Evolutionary conservation across 2,329 filamentous ascomycete genomes (phyloP).

Genomic region (Geoglossum cookeanum): DNA sequence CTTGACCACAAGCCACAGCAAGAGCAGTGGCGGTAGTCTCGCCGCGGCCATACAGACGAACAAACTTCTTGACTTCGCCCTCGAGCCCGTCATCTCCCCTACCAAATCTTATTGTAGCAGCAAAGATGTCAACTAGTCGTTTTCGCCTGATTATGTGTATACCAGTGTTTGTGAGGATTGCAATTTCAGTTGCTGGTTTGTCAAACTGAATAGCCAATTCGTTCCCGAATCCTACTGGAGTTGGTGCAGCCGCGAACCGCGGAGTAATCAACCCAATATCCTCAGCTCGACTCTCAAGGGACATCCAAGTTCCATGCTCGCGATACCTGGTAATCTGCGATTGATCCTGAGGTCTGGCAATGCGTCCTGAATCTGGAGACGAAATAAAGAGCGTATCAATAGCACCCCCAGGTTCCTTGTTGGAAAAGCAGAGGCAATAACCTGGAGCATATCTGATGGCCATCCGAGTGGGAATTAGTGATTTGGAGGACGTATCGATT

Average conservation of each 20-base stretch:
- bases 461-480: slow-evolving; percentile 19
- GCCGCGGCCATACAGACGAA: slow-evolving; percentile 65
- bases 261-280: slow-evolving; percentile 60
- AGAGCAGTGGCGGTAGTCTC: slow-evolving; percentile 83
- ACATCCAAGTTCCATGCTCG: slow-evolving; percentile 66
- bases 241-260: slow-evolving; percentile 47
- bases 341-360: slow-evolving; percentile 38
- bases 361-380: slow-evolving; percentile 72
- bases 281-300: slow-evolving; percentile 53
- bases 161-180: slow-evolving; percentile 77
- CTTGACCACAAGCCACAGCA: slow-evolving; percentile 88
- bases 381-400: slow-evolving; percentile 62
- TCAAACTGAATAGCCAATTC: slow-evolving; percentile 96
- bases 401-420: slow-evolving; percentile 37
- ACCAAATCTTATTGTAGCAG: slow-evolving; percentile 54
- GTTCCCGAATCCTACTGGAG: slow-evolving; percentile 72
- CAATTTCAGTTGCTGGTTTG: slow-evolving; percentile 60
- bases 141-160: slow-evolving; percentile 71
- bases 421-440: slow-evolving; percentile 74
- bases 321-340: slow-evolving; percentile 41
- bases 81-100: slow-evolving; percentile 66
- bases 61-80: slow-evolving; percentile 64
- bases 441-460: slow-evolving; percentile 55
- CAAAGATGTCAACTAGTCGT: slow-evolving; percentile 81
- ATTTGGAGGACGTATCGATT: slow-evolving; percentile 9